A percentile compares a stretch with the other conserved stretches of the same genome.
Evolutionary conservation across 1,139 yeast genomes (phyloP).

Genomic region (Taphrina wiesneri): DNA sequence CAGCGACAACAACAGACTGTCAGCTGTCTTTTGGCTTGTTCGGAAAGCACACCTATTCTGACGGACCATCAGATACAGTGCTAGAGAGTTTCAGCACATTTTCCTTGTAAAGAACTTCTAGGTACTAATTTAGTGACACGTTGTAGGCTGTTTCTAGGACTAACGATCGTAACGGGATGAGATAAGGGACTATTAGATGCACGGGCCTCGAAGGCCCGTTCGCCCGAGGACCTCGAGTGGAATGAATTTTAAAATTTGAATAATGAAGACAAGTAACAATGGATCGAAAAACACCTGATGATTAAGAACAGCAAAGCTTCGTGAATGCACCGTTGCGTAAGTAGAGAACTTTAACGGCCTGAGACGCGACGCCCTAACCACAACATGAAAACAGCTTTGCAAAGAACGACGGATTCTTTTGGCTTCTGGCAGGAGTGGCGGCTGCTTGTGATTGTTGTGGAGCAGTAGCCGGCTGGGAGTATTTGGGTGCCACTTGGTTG

Average conservation of each 20-base stretch:
- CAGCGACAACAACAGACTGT: too few relatives aligned
- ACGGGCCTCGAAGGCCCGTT: not conserved
- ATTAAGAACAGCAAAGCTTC: too few relatives aligned
- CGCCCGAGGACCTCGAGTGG: not conserved
- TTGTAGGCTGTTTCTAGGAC: not conserved
- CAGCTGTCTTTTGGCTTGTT: too few relatives aligned
- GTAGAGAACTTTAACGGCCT: not conserved
- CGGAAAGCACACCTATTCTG: too few relatives aligned
- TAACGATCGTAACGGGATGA: not conserved
- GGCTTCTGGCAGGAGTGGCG: not conserved
- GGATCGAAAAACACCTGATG: not conserved
- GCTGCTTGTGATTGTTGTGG: constrained; percentile 13
- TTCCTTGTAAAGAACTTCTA: not conserved
- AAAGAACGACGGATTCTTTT: constrained; percentile 6
- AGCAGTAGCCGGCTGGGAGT: not conserved
- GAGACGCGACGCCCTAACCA: not conserved
- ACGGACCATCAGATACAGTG: too few relatives aligned
- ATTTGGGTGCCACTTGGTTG: not conserved
- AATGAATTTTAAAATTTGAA: not conserved
- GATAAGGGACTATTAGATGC: not conserved
- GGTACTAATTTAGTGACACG: not conserved
- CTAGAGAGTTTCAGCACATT: too few relatives aligned
- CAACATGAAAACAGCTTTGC: constrained; percentile 14
- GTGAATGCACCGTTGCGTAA: not conserved
- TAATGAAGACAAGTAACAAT: constrained; percentile 4